Base-by-base conservation (phyloP, 805 yeast genomes). In the Hanseniaspora nectarophila region DNA sequence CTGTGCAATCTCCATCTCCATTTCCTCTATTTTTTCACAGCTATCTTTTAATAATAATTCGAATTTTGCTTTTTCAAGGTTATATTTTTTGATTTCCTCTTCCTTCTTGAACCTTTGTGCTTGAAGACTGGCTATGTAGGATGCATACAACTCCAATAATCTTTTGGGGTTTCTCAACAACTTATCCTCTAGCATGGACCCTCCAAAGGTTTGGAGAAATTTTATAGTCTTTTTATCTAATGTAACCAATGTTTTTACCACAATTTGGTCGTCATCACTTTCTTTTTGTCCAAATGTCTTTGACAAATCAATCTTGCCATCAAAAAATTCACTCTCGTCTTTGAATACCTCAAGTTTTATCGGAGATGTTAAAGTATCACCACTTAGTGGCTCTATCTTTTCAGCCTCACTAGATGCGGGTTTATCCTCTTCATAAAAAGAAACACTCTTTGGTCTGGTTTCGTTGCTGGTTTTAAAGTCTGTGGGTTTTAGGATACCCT, bases 61-160 rank as follows among this genome's bases (percentile, higher is more conserved):
- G 3, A 29, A 18, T 24, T 33, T 29, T 26, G 16, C 26, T 8
- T 12, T 21, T 4, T 32, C 38, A 13, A 9, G 7, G 12, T 20
- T 32, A 10, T 21, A n/a, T 15, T 31, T 29, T 15, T 29, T 18
- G 13, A 10, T 9, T 12, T 34, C 53, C 4, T 40, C 28, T 4
- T 40, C 46, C 7, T 12, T 2, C 13, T 28, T 35, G 15, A 15
- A 6, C 3, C 15, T 6, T 12, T 35, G 28, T 18, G 40, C 20
- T 28, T 24, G 16, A 4, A 38, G 16, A 8, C 39, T 16, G 5
- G 34, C 21, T 23, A 48, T 40, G 18, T 15, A 29, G 8, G 45
- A 21, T 24, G 33, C 45, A 24, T 48, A 48, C 6, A 43, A 33
- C 6, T 43, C 43, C 31, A 48, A 48, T 7, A 48, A 16, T 18